Percentiles rank a stretch among this genome's conserved stretches.
Evolutionary conservation across 352 stramenopile species (phyloP).

Genomic region (Pythium phragmiticola): DNA sequence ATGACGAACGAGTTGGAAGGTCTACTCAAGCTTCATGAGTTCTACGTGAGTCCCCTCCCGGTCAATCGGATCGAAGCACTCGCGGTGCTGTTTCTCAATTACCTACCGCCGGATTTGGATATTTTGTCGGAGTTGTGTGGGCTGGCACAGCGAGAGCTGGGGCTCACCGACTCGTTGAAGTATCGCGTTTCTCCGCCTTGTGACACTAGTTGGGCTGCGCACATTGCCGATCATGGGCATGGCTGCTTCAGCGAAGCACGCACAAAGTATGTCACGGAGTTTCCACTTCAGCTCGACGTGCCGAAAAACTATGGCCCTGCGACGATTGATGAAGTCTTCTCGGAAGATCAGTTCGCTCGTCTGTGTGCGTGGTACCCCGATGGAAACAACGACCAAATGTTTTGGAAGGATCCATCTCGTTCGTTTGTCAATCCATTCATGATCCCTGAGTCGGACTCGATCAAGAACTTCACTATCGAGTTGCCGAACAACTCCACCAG

Average conservation of each 20-base stretch:
- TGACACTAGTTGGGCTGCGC: neutral
- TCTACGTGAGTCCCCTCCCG: slow-evolving; percentile 35
- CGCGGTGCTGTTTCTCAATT: slow-evolving; percentile 43
- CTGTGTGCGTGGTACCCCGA: slow-evolving; percentile 1
- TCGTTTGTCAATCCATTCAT: slow-evolving; percentile 7
- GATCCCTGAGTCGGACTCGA: neutral
- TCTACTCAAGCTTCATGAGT: slow-evolving; percentile 16
- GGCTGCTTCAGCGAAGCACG: neutral
- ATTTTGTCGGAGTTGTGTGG: slow-evolving; percentile 38
- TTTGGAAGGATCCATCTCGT: neutral
- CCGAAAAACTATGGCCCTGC: neutral
- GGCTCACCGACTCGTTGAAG: neutral
- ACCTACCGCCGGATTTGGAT: slow-evolving; percentile 37
- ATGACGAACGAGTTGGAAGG: neutral
- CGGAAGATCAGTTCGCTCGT: neutral
- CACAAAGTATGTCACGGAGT: neutral
- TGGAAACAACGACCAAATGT: neutral
- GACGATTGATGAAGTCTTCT: slow-evolving; percentile 1
- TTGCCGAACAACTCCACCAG: neutral
- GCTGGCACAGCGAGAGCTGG: slow-evolving; percentile 35
- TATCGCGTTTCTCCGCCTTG: neutral
- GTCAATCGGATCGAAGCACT: slow-evolving; percentile 20
- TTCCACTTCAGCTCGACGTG: neutral
- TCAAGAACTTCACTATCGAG: neutral
- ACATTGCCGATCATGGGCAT: neutral